These are phyloP conservation scores for Chenopodium formosanum DNA, from an alignment of 148 eudicot species.

Conservation along the genomic window DNA sequence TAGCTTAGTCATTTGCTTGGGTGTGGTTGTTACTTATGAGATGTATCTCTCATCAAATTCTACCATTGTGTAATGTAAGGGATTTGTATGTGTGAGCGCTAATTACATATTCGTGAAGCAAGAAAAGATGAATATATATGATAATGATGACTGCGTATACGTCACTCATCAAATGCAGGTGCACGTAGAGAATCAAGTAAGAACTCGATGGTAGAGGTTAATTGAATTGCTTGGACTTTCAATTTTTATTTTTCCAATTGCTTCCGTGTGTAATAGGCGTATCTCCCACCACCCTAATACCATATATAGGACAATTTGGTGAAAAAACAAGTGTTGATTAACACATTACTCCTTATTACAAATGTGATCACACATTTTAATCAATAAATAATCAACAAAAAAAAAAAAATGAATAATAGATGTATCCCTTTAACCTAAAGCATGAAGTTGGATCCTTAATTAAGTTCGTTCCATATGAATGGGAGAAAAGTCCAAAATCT, in stretches of 20 bases:
- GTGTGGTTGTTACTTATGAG: slow-evolving; percentile 2
- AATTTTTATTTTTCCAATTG: too few relatives aligned
- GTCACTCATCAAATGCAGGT: background rate
- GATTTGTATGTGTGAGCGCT: background rate
- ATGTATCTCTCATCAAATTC: slow-evolving; percentile 11
- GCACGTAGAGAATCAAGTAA: background rate
- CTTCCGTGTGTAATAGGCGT: too few relatives aligned
- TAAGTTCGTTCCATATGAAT: slow-evolving; percentile 9
- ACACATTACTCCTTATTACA: too few relatives aligned
- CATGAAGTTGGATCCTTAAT: background rate
- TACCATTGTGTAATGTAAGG: background rate
- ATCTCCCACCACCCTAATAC: too few relatives aligned
- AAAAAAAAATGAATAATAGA: background rate
- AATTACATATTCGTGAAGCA: background rate
- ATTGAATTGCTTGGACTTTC: too few relatives aligned
- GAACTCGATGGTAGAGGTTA: background rate
- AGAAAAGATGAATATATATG: background rate
- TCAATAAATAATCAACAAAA: background rate
- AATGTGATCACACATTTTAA: background rate
- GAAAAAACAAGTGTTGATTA: too few relatives aligned
- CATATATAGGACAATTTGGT: too few relatives aligned
- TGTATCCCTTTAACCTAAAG: background rate
- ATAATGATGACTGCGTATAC: background rate
- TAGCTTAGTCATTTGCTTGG: background rate
- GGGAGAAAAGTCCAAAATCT: slow-evolving; percentile 3